phyloP scores from a whole-genome alignment of 1,284 basidiomycete genomes.

The Ganoderma boninense region DNA sequence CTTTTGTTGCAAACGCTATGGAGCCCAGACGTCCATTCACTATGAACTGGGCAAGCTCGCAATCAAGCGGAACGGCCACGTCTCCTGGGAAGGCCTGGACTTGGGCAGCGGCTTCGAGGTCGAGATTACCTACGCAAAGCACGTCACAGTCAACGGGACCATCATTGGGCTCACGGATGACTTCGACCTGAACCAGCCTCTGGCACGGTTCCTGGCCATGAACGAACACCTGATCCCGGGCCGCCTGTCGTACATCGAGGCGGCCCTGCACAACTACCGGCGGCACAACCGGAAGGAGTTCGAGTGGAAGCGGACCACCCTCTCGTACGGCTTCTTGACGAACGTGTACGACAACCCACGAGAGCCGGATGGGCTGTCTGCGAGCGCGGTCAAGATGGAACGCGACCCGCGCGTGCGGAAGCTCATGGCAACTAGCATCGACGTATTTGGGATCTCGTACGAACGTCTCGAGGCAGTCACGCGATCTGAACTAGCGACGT shows the following conservation, averaged over 20 bases:
- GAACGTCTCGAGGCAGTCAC: slow-evolving; percentile 66
- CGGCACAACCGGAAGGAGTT: slow-evolving; percentile 59
- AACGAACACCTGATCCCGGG: slow-evolving; percentile 64
- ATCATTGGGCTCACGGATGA: slow-evolving; percentile 75
- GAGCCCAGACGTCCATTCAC: slow-evolving; percentile 54
- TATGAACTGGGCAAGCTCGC: slow-evolving; percentile 62
- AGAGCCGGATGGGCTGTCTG: slow-evolving; percentile 52
- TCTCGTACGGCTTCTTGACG: slow-evolving; percentile 76
- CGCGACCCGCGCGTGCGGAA: slow-evolving; percentile 62
- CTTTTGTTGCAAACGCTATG: slow-evolving; percentile 55
- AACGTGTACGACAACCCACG: slow-evolving; percentile 67
- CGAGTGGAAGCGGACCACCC: slow-evolving; percentile 59
- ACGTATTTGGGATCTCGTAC: slow-evolving; percentile 62
- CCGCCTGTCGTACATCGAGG: slow-evolving; percentile 56
- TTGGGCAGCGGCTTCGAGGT: slow-evolving; percentile 79
- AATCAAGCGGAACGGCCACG: slow-evolving; percentile 64
- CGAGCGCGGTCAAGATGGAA: slow-evolving; percentile 58
- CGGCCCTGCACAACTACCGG: slow-evolving; percentile 63
- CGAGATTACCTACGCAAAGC: slow-evolving; percentile 64
- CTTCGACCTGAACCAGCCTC: slow-evolving; percentile 66
- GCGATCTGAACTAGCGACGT: slow-evolving; percentile 61
- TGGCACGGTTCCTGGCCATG: slow-evolving; percentile 72
- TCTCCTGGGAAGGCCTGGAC: slow-evolving; percentile 65
- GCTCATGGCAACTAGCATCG: slow-evolving; percentile 59
- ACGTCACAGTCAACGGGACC: slow-evolving; percentile 58